Evolutionary conservation across 2,329 filamentous ascomycete species (phyloP).

Genomic region (Curvularia spicifera): DNA sequence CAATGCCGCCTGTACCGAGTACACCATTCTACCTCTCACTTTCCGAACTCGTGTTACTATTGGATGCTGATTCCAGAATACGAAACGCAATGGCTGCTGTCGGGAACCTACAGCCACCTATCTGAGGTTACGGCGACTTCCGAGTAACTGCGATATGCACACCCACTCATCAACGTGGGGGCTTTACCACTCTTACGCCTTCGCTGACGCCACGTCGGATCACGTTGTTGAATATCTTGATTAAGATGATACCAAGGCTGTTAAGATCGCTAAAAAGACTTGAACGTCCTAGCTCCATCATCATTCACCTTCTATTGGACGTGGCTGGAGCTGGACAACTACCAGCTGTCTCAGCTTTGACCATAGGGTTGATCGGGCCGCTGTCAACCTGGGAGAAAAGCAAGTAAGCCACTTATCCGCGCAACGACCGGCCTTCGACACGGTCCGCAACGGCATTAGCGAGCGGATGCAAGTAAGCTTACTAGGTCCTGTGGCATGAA

Average conservation of each 20-base stretch:
- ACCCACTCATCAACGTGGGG: constrained; percentile 9
- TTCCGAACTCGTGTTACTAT: constrained; percentile 2
- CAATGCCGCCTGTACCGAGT: constrained; percentile 11
- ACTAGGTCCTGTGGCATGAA: constrained; percentile 16
- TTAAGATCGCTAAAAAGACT: constrained; percentile 3
- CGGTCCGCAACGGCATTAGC: constrained; percentile 12
- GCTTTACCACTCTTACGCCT: constrained; percentile 1
- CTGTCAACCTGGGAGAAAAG: background rate
- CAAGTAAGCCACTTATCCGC: constrained; percentile 6
- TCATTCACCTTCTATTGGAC: constrained; percentile 1
- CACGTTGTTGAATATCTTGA: background rate
- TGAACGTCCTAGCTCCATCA: background rate
- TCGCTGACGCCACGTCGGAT: constrained; percentile 6
- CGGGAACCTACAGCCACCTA: constrained; percentile 7
- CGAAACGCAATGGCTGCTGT: constrained; percentile 7
- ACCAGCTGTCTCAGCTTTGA: constrained; percentile 7
- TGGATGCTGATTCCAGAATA: constrained; percentile 3
- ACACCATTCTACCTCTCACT: constrained; percentile 7
- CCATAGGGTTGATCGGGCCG: constrained; percentile 11
- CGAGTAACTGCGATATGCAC: constrained; percentile 2
- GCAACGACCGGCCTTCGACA: constrained; percentile 5
- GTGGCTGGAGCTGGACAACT: background rate
- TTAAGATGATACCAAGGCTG: constrained; percentile 9
- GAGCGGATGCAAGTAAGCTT: constrained; percentile 23
- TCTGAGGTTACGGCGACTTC: background rate